These are phyloP conservation scores for Zopfochytrium polystomum DNA, from an alignment of 371 early-diverging fungal species.

Conservation along the genomic window DNA sequence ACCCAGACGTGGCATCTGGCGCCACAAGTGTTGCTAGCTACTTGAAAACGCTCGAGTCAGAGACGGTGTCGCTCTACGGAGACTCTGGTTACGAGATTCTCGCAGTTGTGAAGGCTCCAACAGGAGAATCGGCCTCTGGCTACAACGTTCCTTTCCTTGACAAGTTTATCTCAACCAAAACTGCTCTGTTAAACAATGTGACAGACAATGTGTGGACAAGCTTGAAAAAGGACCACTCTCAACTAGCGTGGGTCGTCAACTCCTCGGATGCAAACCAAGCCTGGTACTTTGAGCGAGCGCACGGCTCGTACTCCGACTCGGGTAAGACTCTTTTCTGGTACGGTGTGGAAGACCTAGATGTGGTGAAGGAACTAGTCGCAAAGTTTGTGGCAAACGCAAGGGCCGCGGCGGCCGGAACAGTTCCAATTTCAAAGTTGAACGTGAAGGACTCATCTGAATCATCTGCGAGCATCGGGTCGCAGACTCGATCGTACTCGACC, in stretches of 20 bases:
- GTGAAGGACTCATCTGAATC: too few relatives aligned
- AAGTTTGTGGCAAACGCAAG: conserved; percentile 1
- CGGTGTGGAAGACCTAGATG: conserved; percentile 74
- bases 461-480: too few relatives aligned
- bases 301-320: conserved; percentile 67
- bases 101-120: conserved; percentile 68
- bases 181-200: conserved; percentile 79
- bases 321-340: conserved; percentile 79
- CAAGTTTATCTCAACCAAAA: conserved; percentile 74
- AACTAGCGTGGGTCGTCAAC: conserved; percentile 69
- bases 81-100: conserved; percentile 80
- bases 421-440: conserved; percentile 1
- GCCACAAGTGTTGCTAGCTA: conserved; percentile 69
- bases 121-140: conserved; percentile 47
- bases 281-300: conserved; percentile 94
- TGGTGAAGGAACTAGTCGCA: conserved; percentile 60
- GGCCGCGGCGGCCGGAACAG: background rate
- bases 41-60: conserved; percentile 56
- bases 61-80: conserved; percentile 63
- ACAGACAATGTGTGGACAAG: conserved; percentile 85
- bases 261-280: conserved; percentile 56
- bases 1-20: conserved; percentile 65
- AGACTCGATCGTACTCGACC: conserved; percentile 17
- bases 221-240: conserved; percentile 68
- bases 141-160: conserved; percentile 60